These are phyloP conservation scores for Escovopsis weberi DNA, from an alignment of 2,329 filamentous ascomycete genomes.

Conservation along the genomic window DNA sequence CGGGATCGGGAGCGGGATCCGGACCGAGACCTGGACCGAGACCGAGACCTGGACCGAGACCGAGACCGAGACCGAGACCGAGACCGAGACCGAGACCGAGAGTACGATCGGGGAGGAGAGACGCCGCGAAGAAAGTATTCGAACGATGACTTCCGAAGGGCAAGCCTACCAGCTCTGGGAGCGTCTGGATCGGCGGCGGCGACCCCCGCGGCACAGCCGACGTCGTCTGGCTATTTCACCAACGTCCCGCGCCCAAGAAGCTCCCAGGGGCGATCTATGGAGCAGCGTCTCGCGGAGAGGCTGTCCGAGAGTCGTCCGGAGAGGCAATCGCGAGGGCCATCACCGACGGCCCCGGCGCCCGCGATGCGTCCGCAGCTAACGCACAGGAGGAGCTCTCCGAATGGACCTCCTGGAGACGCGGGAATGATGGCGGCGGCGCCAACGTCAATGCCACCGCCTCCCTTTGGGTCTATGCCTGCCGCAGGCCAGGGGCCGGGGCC, in stretches of 20 bases:
- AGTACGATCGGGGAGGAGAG: neutral
- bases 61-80: neutral
- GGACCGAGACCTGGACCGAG: too few species aligned
- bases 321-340: conserved; percentile 4
- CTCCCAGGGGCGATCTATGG: conserved; percentile 27
- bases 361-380: conserved; percentile 8
- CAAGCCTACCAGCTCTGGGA: conserved; percentile 14
- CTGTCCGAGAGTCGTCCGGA: conserved; percentile 29
- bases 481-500: neutral
- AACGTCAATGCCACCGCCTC: conserved; percentile 14
- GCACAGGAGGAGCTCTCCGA: conserved; percentile 1
- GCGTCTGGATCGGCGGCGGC: neutral
- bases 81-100: neutral
- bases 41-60: too few species aligned
- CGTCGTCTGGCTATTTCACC: conserved; percentile 24
- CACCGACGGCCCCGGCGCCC: conserved; percentile 5
- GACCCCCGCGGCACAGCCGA: conserved; percentile 12
- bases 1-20: too few species aligned
- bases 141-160: conserved; percentile 40
- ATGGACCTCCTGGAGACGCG: conserved; percentile 3
- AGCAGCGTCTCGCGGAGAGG: conserved; percentile 35
- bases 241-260: conserved; percentile 29
- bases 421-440: conserved; percentile 2
- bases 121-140: conserved; percentile 37
- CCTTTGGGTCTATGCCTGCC: conserved; percentile 11